Evolutionary conservation across 306 rosid genomes (phyloP).

Genomic region (cucumber (Cucumis sativus)): DNA sequence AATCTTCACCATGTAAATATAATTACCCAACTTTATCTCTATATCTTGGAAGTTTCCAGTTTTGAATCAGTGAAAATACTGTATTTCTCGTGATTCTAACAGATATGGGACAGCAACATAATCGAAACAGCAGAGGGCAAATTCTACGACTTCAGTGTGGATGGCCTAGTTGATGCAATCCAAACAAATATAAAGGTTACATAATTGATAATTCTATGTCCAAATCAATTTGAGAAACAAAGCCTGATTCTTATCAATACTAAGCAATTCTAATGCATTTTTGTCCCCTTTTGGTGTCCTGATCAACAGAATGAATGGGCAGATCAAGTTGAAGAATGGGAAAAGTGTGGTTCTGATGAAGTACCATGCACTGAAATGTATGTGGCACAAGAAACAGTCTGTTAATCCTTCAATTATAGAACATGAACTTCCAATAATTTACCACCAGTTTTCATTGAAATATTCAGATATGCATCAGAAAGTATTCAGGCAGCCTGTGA

Average conservation of each 20-base stretch:
- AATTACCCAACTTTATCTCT: not conserved
- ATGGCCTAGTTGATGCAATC: slow-evolving; percentile 31
- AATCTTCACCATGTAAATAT: slow-evolving; percentile 69
- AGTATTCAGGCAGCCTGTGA: slow-evolving; percentile 56
- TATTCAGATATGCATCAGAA: slow-evolving; percentile 69
- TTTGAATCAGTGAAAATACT: not conserved
- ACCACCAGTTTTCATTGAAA: not conserved
- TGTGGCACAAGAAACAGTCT: slow-evolving; percentile 4
- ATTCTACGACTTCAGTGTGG: slow-evolving; percentile 32
- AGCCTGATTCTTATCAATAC: not conserved
- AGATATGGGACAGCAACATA: slow-evolving; percentile 77
- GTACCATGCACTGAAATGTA: slow-evolving; percentile 53
- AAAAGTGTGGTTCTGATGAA: slow-evolving; percentile 32
- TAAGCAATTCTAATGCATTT: not conserved
- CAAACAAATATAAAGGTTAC: slow-evolving; percentile 58
- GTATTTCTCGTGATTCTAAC: not conserved
- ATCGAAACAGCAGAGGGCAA: slow-evolving; percentile 55
- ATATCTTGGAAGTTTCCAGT: not conserved
- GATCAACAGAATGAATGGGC: slow-evolving; percentile 52
- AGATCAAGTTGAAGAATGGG: slow-evolving; percentile 56
- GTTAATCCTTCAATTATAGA: not conserved
- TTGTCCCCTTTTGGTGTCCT: not conserved
- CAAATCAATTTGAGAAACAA: not conserved
- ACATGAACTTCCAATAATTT: not conserved
- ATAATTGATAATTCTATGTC: slow-evolving; percentile 6